These are phyloP conservation scores for Monilinia fructigena DNA, from an alignment of 2,329 filamentous ascomycete species.

Conservation along the genomic window DNA sequence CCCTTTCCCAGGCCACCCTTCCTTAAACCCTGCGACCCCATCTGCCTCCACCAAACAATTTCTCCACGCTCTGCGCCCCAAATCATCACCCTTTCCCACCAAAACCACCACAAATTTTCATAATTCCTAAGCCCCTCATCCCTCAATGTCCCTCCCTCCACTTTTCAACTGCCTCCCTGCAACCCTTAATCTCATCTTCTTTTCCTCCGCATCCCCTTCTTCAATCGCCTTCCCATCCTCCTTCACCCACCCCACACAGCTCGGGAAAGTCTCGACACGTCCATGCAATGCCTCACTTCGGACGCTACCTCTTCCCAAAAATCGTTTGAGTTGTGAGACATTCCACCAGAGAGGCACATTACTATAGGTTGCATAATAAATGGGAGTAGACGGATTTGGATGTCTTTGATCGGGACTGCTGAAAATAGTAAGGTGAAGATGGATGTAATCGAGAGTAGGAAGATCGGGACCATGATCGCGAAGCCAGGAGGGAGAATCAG, in stretches of 20 bases:
- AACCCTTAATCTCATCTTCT: neutral
- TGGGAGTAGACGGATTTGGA: neutral
- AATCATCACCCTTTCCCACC: neutral
- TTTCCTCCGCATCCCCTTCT: neutral
- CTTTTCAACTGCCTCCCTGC: neutral
- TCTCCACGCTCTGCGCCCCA: neutral
- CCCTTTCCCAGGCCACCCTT: constrained; percentile 14
- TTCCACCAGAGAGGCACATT: neutral
- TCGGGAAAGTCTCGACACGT: neutral
- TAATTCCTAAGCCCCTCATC: constrained; percentile 9
- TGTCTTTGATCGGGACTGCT: neutral
- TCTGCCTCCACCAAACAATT: constrained; percentile 3
- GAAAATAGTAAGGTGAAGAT: neutral
- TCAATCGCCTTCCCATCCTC: neutral
- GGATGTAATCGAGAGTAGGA: neutral
- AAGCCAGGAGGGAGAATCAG: neutral
- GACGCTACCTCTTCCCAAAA: neutral
- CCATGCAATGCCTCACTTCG: neutral
- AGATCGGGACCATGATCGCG: neutral
- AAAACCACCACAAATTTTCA: neutral
- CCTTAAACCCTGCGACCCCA: neutral
- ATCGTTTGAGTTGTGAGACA: neutral
- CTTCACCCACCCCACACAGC: neutral
- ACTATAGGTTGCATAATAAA: neutral
- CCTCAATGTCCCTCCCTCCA: neutral